Evolutionary conservation across 768 basidiomycete genomes (phyloP).

Genomic region (Russula sp.): DNA sequence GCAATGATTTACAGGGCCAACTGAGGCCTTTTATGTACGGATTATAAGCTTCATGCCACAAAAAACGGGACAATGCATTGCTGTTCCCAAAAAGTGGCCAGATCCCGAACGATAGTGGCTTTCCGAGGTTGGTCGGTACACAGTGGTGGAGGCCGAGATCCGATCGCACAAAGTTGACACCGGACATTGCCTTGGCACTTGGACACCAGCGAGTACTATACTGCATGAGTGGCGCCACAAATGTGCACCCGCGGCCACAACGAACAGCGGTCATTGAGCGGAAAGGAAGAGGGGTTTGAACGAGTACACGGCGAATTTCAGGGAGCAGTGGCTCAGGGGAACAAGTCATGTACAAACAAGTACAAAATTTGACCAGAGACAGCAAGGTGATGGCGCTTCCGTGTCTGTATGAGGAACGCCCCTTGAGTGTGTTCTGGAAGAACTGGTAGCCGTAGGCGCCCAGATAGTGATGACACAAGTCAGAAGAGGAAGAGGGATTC

Average conservation of each 20-base stretch:
- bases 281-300: not conserved
- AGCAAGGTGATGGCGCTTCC: slow-evolving; percentile 3
- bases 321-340: slow-evolving; percentile 4
- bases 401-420: not conserved
- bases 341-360: not conserved
- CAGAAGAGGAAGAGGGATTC: slow-evolving; percentile 16
- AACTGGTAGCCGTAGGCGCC: not conserved
- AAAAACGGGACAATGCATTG: not conserved
- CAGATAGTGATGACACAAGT: not conserved
- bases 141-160: not conserved
- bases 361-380: slow-evolving; percentile 7
- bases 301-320: slow-evolving; percentile 4
- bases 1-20: not conserved
- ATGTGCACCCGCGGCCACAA: slow-evolving; percentile 7
- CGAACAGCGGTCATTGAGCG: slow-evolving; percentile 15
- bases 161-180: slow-evolving; percentile 12
- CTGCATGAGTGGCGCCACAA: not conserved
- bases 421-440: slow-evolving; percentile 15
- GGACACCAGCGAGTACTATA: not conserved
- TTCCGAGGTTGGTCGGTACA: not conserved
- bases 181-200: slow-evolving; percentile 6
- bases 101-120: not conserved
- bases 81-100: slow-evolving; percentile 10
- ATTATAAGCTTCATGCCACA: not conserved
- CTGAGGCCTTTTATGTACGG: slow-evolving; percentile 11